These are phyloP conservation scores for Cadophora gregata DNA, from an alignment of 2,329 filamentous ascomycete genomes.

Conservation along the genomic window DNA sequence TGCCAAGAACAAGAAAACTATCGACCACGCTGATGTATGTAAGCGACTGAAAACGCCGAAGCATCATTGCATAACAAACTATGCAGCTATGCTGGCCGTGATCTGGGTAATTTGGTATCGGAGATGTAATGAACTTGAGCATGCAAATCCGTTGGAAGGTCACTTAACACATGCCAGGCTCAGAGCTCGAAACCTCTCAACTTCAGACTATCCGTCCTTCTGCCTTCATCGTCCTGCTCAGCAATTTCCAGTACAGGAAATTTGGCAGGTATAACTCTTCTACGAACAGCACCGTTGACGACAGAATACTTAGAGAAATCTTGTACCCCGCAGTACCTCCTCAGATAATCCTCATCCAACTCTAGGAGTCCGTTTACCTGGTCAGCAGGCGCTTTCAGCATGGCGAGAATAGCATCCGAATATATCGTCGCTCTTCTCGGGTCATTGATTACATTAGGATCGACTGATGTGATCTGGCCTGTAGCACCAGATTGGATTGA, in stretches of 20 bases:
- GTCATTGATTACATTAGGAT: slow-evolving; percentile 58
- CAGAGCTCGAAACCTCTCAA: slow-evolving; percentile 26
- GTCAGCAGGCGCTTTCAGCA: slow-evolving; percentile 64
- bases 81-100: no score
- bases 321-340: slow-evolving; percentile 63
- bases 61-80: no score
- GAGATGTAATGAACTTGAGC: no score
- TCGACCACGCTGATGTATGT: no score
- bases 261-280: slow-evolving; percentile 76
- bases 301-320: slow-evolving; percentile 78
- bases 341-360: slow-evolving; percentile 82
- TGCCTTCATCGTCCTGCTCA: slow-evolving; percentile 83
- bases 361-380: slow-evolving; percentile 74
- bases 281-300: slow-evolving; percentile 65
- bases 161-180: not conserved
- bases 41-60: not conserved
- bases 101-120: no score
- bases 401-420: slow-evolving; percentile 78
- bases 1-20: no score
- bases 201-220: slow-evolving; percentile 67
- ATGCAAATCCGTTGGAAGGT: no score
- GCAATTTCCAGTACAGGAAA: slow-evolving; percentile 74
- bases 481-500: slow-evolving; percentile 80
- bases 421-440: slow-evolving; percentile 76
- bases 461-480: slow-evolving; percentile 53